Conservation (phyloP, 1,284 basidiomycete species). For the Bjerkandera adusta region DNA sequence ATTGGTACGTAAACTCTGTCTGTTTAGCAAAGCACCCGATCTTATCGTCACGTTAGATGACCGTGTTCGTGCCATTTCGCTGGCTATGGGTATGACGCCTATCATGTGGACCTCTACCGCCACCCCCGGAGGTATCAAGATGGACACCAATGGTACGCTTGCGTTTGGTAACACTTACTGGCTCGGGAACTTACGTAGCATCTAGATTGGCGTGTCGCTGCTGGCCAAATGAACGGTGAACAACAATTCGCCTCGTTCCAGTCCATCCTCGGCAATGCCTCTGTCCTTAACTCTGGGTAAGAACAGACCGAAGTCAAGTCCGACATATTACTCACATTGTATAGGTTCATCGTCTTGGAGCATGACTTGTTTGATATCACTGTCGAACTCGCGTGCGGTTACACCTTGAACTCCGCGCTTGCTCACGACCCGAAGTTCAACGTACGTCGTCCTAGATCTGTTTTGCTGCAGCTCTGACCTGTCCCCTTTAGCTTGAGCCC, state of each 20-base stretch:
- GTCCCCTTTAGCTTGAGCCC: constrained; percentile 48
- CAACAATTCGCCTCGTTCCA: constrained; percentile 59
- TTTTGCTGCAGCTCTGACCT: background rate
- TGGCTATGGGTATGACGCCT: constrained; percentile 80
- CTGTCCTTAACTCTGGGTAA: constrained; percentile 53
- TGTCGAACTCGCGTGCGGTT: constrained; percentile 86
- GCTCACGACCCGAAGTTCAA: constrained; percentile 58
- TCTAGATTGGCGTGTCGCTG: constrained; percentile 81
- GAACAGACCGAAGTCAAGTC: constrained; percentile 9
- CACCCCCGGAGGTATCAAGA: constrained; percentile 53
- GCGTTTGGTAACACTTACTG: background rate
- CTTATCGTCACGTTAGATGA: constrained; percentile 53
- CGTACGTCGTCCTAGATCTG: constrained; percentile 33
- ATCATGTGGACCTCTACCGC: constrained; percentile 85
- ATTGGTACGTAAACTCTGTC: constrained; percentile 27
- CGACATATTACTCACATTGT: constrained; percentile 18
- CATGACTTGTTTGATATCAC: constrained; percentile 87
- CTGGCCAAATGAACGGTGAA: constrained; percentile 60
- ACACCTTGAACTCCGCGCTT: constrained; percentile 74
- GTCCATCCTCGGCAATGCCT: constrained; percentile 60
- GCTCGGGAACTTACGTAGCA: constrained; percentile 14
- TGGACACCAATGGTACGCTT: constrained; percentile 74
- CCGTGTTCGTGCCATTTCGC: constrained; percentile 82
- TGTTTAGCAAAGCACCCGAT: constrained; percentile 5
- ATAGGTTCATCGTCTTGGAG: constrained; percentile 85